phyloP scores from a whole-genome alignment of 768 basidiomycete species.

The Termitomyces sp. region DNA sequence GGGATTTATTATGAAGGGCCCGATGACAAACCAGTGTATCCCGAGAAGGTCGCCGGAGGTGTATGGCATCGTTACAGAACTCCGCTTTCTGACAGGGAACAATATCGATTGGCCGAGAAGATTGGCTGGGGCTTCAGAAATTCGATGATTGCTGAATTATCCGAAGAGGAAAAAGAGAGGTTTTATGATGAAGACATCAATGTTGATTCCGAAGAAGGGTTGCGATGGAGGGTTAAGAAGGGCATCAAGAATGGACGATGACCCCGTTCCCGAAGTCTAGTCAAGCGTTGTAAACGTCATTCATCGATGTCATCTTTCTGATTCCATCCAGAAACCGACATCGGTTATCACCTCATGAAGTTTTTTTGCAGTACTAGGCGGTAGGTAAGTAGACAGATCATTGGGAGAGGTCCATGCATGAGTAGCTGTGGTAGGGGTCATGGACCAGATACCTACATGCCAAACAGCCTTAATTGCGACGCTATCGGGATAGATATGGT shows the following conservation, averaged over 20 bases:
- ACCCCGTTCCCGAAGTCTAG: no score
- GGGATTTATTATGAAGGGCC: background rate
- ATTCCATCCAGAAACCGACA: no score
- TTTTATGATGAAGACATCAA: background rate
- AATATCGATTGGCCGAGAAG: background rate
- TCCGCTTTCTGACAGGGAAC: background rate
- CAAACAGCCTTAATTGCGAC: no score
- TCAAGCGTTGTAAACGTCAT: no score
- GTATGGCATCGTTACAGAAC: background rate
- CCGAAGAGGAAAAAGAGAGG: background rate
- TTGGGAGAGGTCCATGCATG: no score
- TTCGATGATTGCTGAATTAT: background rate
- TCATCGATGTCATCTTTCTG: no score
- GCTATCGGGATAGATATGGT: no score
- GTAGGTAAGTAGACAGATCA: no score
- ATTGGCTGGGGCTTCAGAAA: background rate
- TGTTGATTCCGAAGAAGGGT: background rate
- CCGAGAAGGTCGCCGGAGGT: background rate
- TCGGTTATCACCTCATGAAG: no score
- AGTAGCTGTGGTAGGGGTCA: no score
- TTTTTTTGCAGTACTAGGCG: no score
- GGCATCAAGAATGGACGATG: background rate
- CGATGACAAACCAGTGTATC: background rate
- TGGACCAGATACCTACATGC: no score
- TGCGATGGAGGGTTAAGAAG: background rate